Conservation (phyloP, 345 rosid species). For the Erucastrum elatum region DNA sequence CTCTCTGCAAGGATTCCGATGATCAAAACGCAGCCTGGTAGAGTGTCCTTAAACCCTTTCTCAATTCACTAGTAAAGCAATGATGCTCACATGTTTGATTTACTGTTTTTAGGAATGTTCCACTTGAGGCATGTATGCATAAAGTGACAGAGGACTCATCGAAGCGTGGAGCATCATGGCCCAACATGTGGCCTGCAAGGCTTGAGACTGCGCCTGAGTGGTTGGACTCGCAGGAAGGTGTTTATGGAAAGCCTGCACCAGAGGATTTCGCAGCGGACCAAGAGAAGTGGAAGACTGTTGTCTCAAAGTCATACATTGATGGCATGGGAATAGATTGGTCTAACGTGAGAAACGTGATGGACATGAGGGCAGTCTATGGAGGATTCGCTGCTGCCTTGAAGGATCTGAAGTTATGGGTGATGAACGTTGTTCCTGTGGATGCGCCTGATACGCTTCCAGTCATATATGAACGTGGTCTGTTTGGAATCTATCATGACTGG, state of each 20-base stretch:
- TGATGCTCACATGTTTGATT: constrained; percentile 13
- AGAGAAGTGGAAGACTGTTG: constrained; percentile 64
- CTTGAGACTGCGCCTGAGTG: constrained; percentile 69
- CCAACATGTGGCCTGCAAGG: constrained; percentile 69
- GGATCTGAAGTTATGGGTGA: constrained; percentile 78
- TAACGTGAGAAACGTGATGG: constrained; percentile 79
- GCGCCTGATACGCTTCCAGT: constrained; percentile 82
- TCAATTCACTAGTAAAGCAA: neutral
- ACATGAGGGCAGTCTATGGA: constrained; percentile 93
- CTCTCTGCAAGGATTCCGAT: constrained; percentile 66
- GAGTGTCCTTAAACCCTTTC: neutral
- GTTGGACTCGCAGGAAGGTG: constrained; percentile 63
- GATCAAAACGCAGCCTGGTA: constrained; percentile 82
- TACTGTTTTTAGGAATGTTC: constrained; percentile 58
- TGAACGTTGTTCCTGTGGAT: constrained; percentile 77
- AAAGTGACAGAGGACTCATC: constrained; percentile 54
- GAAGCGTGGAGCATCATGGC: constrained; percentile 72
- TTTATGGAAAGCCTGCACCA: constrained; percentile 64
- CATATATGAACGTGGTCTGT: constrained; percentile 86
- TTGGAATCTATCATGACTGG: constrained; percentile 94
- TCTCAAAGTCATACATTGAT: constrained; percentile 56
- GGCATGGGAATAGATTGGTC: constrained; percentile 70
- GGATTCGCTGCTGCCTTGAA: constrained; percentile 85
- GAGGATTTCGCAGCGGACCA: constrained; percentile 69
- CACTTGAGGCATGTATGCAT: constrained; percentile 81